Evolutionary conservation across 108 stramenopile genomes (phyloP), one percentile per base, ranked within the genome.

Genomic region (Fragilariopsis cylindrus): DNA sequence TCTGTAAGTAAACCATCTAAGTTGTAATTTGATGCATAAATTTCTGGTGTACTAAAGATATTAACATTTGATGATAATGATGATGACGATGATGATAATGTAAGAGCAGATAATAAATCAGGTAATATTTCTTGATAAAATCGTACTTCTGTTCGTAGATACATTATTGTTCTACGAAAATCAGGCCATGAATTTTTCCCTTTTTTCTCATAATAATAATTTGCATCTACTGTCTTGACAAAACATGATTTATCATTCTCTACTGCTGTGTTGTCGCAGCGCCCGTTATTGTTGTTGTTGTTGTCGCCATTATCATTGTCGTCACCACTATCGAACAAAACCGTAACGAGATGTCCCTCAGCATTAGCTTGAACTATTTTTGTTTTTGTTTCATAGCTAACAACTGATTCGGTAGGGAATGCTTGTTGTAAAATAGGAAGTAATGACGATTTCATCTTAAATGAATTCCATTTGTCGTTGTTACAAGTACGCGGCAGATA

Each of bases 71-170:
- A 15, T 30, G 18, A 45, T 50, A 53, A n/a, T 12, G 52, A 53
- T 42, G 47, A 65, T 71, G 68, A 3, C 76, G 65, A 39, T 63
- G 7, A 53, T 30, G 30, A 30, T 30, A 30, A 30, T 30, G 30
- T 0, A 30, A 30, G 30, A 30, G 39, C 13, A 30, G 5, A 8
- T 73, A 66, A 53, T 62, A 81, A 65, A 39, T 79, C 57, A 1
- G 89, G 89, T 8, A 88, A 47, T n/a, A 88, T 69, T 56, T 89
- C 83, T 5, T 76, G 74, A 73, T 94, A 94, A 74, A 94, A 94
- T 45, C 90, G 72, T 57, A 82, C 87, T 81, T 94, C 92, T 30
- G 89, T 91, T 15, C 92, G 71, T 16, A 75, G 50, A 68, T 94
- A 94, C 11, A 87, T 62, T 49, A 94, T 57, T 0, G 92, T 90